Evolutionary conservation across 2,329 filamentous ascomycete genomes (phyloP).

Genomic region (Pseudocercospora crystallina): DNA sequence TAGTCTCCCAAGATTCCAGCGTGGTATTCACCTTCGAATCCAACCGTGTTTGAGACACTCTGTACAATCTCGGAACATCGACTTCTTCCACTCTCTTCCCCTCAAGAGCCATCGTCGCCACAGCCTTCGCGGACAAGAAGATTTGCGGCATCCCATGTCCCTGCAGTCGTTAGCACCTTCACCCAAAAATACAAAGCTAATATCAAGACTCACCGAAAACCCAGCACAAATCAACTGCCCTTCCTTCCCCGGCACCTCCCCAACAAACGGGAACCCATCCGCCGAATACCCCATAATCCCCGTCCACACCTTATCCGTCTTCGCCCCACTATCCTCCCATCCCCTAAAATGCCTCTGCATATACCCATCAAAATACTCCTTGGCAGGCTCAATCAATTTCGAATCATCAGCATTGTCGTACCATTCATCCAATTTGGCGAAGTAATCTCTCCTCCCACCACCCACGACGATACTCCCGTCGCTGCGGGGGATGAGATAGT

Average conservation of each 20-base stretch:
- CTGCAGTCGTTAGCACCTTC: background rate
- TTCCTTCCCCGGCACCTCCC: constrained; percentile 22
- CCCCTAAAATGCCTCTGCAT: constrained; percentile 52
- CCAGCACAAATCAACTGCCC: constrained; percentile 27
- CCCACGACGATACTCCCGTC: constrained; percentile 50
- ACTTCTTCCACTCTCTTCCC: constrained; percentile 12
- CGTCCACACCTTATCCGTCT: constrained; percentile 44
- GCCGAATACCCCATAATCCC: constrained; percentile 37
- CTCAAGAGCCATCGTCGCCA: constrained; percentile 20
- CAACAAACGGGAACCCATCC: constrained; percentile 26
- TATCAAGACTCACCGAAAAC: constrained; percentile 10
- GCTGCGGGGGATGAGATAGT: constrained; percentile 46
- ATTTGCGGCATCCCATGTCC: constrained; percentile 28
- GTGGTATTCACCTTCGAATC: constrained; percentile 17
- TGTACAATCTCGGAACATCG: constrained; percentile 23
- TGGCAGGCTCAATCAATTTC: constrained; percentile 44
- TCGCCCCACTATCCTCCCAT: constrained; percentile 45
- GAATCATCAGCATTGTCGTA: constrained; percentile 50
- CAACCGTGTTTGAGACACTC: constrained; percentile 15
- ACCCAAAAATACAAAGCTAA: too few relatives aligned
- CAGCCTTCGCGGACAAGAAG: constrained; percentile 22
- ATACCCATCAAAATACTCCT: constrained; percentile 49
- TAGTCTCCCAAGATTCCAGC: constrained; percentile 17
- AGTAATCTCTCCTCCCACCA: constrained; percentile 37
- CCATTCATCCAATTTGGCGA: constrained; percentile 39